Conservation (phyloP, 352 stramenopile genomes). For the Pythium diclinum region DNA sequence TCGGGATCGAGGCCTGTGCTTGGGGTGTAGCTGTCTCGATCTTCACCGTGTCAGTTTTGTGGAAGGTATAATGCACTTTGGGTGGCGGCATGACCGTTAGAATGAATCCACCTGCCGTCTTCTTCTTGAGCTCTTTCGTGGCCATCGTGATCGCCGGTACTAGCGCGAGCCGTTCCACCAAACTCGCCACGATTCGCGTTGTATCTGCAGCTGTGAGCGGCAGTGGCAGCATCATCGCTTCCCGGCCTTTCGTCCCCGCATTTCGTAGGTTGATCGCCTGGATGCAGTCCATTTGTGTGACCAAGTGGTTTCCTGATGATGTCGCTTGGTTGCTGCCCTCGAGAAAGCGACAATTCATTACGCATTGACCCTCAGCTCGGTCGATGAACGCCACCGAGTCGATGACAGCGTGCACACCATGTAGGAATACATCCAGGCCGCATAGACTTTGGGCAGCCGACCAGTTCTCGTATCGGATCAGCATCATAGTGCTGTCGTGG, state of each 20-base stretch:
- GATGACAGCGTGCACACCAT: slow-evolving; percentile 36
- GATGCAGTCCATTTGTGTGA: slow-evolving; percentile 30
- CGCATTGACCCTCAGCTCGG: slow-evolving; percentile 38
- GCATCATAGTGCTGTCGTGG: slow-evolving; percentile 38
- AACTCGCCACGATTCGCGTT: slow-evolving; percentile 32
- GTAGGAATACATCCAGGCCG: slow-evolving; percentile 39
- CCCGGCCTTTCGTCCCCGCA: slow-evolving; percentile 27
- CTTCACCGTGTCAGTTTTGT: slow-evolving; percentile 17
- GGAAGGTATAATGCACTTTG: slow-evolving; percentile 44
- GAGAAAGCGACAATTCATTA: slow-evolving; percentile 29
- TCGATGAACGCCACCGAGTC: slow-evolving; percentile 36
- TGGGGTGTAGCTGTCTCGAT: slow-evolving; percentile 5
- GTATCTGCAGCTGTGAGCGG: slow-evolving; percentile 47
- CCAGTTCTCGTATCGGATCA: slow-evolving; percentile 66
- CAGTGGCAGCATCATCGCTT: slow-evolving; percentile 17
- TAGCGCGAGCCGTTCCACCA: slow-evolving; percentile 35
- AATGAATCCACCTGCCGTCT: slow-evolving; percentile 30
- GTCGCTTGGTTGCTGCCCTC: neutral
- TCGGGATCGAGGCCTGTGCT: neutral
- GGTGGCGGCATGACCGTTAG: slow-evolving; percentile 48
- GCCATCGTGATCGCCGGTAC: slow-evolving; percentile 43
- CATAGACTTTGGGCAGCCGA: slow-evolving; percentile 40
- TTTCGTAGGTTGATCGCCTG: slow-evolving; percentile 61
- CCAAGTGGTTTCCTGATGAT: neutral
- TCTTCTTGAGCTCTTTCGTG: slow-evolving; percentile 51